phyloP scores from a whole-genome alignment of 306 rosid species.

The Crataegus laevigata region DNA sequence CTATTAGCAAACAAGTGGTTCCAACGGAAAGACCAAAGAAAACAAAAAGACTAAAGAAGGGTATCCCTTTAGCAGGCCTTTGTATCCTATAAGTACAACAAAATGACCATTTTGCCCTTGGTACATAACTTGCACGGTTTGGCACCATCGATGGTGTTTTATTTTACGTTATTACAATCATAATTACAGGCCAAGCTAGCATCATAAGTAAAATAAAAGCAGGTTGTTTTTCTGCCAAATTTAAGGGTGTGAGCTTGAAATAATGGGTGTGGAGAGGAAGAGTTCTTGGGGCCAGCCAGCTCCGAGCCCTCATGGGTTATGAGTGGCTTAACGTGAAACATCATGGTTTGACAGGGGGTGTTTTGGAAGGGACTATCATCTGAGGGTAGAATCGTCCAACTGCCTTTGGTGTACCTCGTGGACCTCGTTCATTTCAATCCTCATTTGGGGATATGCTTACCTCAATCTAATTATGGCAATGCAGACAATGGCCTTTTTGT shows the following conservation, averaged over 20 bases:
- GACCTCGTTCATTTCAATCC: constrained; percentile 26
- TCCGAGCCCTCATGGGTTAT: constrained; percentile 50
- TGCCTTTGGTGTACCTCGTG: constrained; percentile 20
- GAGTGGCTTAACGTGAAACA: constrained; percentile 72
- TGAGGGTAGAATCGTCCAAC: constrained; percentile 30
- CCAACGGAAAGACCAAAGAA: neutral
- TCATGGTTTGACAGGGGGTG: constrained; percentile 45
- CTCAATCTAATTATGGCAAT: constrained; percentile 28
- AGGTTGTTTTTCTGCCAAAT: constrained; percentile 23
- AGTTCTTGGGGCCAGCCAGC: constrained; percentile 32
- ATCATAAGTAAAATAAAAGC: constrained; percentile 29
- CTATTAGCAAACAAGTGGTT: neutral
- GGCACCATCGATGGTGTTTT: constrained; percentile 40
- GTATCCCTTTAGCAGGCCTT: neutral
- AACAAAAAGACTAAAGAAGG: neutral
- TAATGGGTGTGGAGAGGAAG: constrained; percentile 13
- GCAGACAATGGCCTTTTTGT: constrained; percentile 5
- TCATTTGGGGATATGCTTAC: constrained; percentile 15
- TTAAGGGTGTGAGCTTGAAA: constrained; percentile 26
- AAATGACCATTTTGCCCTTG: constrained; percentile 13
- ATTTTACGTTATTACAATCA: constrained; percentile 37
- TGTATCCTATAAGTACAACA: neutral
- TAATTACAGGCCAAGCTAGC: constrained; percentile 32
- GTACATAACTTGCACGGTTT: constrained; percentile 9
- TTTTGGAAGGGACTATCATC: constrained; percentile 27